Base-by-base conservation (phyloP, 108 stramenopile species). In the Schizochytrium sp. region DNA sequence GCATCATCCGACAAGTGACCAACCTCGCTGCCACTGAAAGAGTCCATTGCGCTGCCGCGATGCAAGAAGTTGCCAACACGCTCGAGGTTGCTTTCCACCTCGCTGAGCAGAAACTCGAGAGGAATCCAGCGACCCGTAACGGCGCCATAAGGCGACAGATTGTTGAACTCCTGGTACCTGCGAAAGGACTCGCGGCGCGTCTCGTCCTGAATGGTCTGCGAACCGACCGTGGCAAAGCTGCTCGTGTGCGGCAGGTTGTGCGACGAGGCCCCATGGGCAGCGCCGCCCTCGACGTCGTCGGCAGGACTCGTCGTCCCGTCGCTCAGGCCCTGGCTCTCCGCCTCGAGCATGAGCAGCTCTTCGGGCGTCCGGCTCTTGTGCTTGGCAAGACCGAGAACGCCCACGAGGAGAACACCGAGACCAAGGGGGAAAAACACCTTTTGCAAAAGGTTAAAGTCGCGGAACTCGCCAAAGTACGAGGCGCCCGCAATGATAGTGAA, bases 391-490 rank as follows among this genome's bases (percentile, higher is more conserved):
- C 55, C 87, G 58, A 60, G 29, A 16, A 88, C 87, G 23, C 87
- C 87, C 44, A 28, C 18, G 60, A 88, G 5, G 1, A 57, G 55
- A 8, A 88, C 10, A 4, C 59, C 5, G 47, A 88, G 8, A 21
- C 87, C 87, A 28, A 59, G 0, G 21, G 87, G 87, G 34, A 88
- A 88, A 19, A 59, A 19, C 5, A 90, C 19, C 53, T n/a, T 60
- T 55, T 87, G 47, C 58, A 87, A 44, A 10, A n/a, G n/a, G 19
- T 58, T 29, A 44, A 90, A 87, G 87, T 51, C 34, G 59, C 47
- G 25, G 19, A 90, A 87, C 87, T 90, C 90, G 16, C 59, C 45
- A 28, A 90, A 90, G 71, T 90, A 90, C 14, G 63, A 47, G 21
- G 69, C 90, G 19, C 90, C 90, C 57, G 76, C 87, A 10, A 90